A percentile compares a stretch with the other conserved stretches of the same genome.
Evolutionary conservation across 768 basidiomycete genomes (phyloP).

Genomic region (Auricularia cornea): DNA sequence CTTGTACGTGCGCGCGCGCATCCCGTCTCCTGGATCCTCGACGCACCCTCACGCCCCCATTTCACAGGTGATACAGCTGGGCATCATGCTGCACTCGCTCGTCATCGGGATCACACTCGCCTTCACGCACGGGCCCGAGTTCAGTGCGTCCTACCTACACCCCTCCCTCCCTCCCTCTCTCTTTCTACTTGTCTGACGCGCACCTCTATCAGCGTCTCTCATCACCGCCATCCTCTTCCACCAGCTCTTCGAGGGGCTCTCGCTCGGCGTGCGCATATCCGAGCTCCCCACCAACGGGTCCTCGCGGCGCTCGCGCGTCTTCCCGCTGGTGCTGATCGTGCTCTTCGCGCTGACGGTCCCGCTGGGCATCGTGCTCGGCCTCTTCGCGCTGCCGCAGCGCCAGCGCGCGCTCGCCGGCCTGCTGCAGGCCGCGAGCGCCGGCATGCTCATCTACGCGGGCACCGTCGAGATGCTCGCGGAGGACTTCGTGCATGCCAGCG

Average conservation of each 20-base stretch:
- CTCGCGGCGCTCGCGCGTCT: constrained; percentile 6
- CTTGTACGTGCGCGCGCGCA: constrained; percentile 38
- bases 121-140: constrained; percentile 59
- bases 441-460: constrained; percentile 76
- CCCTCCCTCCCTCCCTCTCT: background rate
- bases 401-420: constrained; percentile 43
- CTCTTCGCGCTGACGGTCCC: constrained; percentile 59
- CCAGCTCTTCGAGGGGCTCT: constrained; percentile 78
- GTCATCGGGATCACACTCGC: constrained; percentile 74
- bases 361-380: constrained; percentile 53
- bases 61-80: constrained; percentile 62
- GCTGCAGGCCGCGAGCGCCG: constrained; percentile 75
- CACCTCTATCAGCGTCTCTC: constrained; percentile 48
- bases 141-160: constrained; percentile 39
- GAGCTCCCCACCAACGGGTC: constrained; percentile 46
- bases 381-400: constrained; percentile 33
- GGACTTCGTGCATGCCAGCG: constrained; percentile 52
- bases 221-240: constrained; percentile 72
- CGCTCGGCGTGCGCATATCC: constrained; percentile 73
- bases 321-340: constrained; percentile 15
- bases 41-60: too few relatives aligned
- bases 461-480: constrained; percentile 84
- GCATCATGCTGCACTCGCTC: constrained; percentile 80
- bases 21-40: background rate
- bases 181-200: background rate